phyloP scores from a whole-genome alignment of 1,284 basidiomycete species.

The Sphaerobolus stellatus region DNA sequence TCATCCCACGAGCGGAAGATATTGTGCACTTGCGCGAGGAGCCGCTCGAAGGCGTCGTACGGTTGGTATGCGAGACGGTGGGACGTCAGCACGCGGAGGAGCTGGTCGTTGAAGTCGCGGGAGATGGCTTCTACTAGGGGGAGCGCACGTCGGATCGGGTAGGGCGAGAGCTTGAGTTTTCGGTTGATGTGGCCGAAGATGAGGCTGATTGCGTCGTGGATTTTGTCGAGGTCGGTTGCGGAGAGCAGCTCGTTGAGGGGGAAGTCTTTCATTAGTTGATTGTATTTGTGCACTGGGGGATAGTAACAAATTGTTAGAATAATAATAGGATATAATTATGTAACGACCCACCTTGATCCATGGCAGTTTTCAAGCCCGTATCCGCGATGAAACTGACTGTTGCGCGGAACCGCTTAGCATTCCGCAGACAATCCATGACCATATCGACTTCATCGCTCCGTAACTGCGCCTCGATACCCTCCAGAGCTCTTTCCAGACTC shows the following conservation, averaged over 20 bases:
- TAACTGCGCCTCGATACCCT: constrained; percentile 90
- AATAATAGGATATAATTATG: neutral
- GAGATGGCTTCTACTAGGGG: constrained; percentile 98
- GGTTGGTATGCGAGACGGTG: constrained; percentile 92
- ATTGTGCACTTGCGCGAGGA: constrained; percentile 72
- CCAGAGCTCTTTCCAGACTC: constrained; percentile 88
- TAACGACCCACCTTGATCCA: constrained; percentile 66
- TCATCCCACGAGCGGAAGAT: constrained; percentile 98
- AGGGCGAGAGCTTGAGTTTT: constrained; percentile 93
- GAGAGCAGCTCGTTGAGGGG: constrained; percentile 95
- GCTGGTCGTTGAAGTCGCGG: constrained; percentile 93
- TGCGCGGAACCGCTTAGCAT: constrained; percentile 95
- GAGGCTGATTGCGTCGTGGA: constrained; percentile 81
- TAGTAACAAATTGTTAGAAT: neutral
- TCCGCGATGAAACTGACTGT: constrained; percentile 98
- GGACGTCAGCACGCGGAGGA: constrained; percentile 86
- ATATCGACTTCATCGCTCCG: constrained; percentile 90
- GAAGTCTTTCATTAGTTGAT: constrained; percentile 98
- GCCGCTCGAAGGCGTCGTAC: constrained; percentile 89
- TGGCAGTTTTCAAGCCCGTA: constrained; percentile 92
- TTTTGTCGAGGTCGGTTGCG: constrained; percentile 93
- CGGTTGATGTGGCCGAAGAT: constrained; percentile 96
- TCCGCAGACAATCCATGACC: constrained; percentile 93
- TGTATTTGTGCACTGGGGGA: constrained; percentile 89
- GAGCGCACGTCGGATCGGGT: constrained; percentile 92